phyloP scores from a whole-genome alignment of 1,284 basidiomycete genomes.

The Exobasidium cylindrosporum region DNA sequence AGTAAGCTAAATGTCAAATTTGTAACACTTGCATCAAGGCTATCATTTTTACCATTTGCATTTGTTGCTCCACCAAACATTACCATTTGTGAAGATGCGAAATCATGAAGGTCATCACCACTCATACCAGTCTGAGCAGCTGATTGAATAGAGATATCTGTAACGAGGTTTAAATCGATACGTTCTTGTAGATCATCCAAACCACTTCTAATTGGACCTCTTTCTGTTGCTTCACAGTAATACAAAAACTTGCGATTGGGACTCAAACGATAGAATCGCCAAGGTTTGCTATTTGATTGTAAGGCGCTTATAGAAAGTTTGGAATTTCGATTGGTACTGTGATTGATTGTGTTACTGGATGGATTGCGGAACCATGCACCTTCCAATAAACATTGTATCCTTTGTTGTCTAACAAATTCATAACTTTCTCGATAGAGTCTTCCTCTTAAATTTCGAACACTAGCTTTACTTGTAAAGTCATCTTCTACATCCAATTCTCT shows the following conservation, averaged over 20 bases:
- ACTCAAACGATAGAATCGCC: conserved; percentile 57
- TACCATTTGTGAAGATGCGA: not conserved
- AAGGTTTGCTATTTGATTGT: conserved; percentile 22
- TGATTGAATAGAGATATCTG: conserved; percentile 27
- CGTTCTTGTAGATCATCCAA: conserved; percentile 80
- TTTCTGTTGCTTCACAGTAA: conserved; percentile 73
- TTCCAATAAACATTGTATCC: conserved; percentile 79
- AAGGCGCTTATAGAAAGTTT: not conserved
- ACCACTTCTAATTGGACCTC: conserved; percentile 73
- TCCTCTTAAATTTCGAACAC: conserved; percentile 68
- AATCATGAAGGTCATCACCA: not conserved
- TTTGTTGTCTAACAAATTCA: conserved; percentile 85
- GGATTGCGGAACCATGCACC: conserved; percentile 81
- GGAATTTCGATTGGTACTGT: not conserved
- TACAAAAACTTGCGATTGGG: conserved; percentile 71
- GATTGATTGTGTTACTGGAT: not conserved
- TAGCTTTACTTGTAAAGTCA: conserved; percentile 59
- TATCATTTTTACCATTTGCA: not conserved
- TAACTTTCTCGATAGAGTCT: conserved; percentile 86
- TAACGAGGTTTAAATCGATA: conserved; percentile 54
- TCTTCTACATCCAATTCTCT: conserved; percentile 87
- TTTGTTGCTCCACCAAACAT: not conserved
- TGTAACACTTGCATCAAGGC: not conserved
- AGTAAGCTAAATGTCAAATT: conserved; percentile 36
- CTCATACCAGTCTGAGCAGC: not conserved